Evolutionary conservation across 2,329 filamentous ascomycete genomes (phyloP), one percentile per base, ranked within the genome.

Genomic region (Hortaea werneckii): DNA sequence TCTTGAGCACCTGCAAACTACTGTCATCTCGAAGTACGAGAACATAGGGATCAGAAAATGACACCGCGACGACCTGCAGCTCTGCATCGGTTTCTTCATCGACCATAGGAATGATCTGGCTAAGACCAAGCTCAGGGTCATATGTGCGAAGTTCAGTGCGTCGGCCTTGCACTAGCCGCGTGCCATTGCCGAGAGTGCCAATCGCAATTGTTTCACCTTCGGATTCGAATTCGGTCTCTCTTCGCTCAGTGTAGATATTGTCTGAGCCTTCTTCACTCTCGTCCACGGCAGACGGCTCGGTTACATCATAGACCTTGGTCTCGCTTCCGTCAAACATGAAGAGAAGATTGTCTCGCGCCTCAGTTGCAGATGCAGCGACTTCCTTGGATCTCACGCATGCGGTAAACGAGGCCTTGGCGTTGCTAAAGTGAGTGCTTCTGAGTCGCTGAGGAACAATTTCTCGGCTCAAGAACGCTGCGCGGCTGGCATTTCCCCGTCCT

Each of bases 81-180:
- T 95, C 87, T 13, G 78, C 82, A 9, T 85, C 88, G 0, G 83
- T 89, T 53, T 92, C 86, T 57, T 95, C 90, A 57, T 96, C 92
- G 50, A 87, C 78, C 77, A 96, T 87, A 1, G 89, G 87, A 42
- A 95, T 76, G 45, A 98, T 96, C 59, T 96, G 90, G 40, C 83
- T 82, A 44, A 98, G 75, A 8, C 84, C 86, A 48, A 98, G 77
- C 64, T 94, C 87, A 87, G 83, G 83, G 63, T 96, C 89, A 57
- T 95, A 98, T 50, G 84, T 90, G 48, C 90, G 78, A 26, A 96
- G 80, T 59, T 96, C 90, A 1, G 82, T 87, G 53, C 83, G 85
- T 44, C 95, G 73, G 2, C 95, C 83, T 60, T 96, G 92, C 11
- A 96, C 82, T 30, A 96, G 82, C 48, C 87, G 80, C 60, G 78